These are phyloP conservation scores for Actinomortierella ambigua DNA, from an alignment of 371 early-diverging fungal species.

Conservation along the genomic window DNA sequence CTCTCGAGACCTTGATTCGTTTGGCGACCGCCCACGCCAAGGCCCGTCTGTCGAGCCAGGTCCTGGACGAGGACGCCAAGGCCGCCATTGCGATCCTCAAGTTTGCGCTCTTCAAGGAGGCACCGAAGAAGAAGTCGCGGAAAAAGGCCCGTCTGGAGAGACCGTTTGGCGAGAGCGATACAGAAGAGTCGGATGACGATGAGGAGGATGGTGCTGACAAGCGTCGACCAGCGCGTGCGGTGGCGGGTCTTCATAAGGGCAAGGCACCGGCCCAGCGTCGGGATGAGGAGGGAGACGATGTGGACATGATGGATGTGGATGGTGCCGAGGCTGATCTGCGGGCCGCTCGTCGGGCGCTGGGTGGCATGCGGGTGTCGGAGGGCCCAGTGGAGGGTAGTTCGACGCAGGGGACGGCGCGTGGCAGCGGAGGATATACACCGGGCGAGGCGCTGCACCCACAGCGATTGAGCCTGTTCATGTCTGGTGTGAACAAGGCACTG, in stretches of 20 bases:
- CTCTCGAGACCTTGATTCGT: conserved; percentile 99
- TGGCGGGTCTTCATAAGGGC: conserved; percentile 17
- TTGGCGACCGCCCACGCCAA: conserved; percentile 99
- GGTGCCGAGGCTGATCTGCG: conserved; percentile 51
- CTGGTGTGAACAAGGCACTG: conserved; percentile 15
- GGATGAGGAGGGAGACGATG: conserved; percentile 46
- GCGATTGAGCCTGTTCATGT: conserved; percentile 24
- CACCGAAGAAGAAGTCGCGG: conserved; percentile 64
- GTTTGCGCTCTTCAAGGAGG: conserved; percentile 94
- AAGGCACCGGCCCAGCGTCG: conserved; percentile 28
- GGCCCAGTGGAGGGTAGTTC: not conserved
- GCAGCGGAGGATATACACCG: conserved; percentile 19
- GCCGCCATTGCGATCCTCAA: conserved; percentile 85
- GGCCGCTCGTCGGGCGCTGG: conserved; percentile 29
- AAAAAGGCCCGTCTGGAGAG: conserved; percentile 44
- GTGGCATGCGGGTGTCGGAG: conserved; percentile 20
- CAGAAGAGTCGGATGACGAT: conserved; percentile 43
- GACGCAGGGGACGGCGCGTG: conserved; percentile 10
- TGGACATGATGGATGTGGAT: conserved; percentile 48
- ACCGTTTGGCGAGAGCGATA: conserved; percentile 43
- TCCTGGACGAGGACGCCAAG: conserved; percentile 88
- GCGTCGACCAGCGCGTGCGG: not conserved
- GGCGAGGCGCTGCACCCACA: conserved; percentile 37
- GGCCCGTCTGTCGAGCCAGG: conserved; percentile 80
- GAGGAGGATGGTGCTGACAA: conserved; percentile 35